Evolutionary conservation across 352 stramenopile genomes (phyloP).

Genomic region (Phytophthora idaei): DNA sequence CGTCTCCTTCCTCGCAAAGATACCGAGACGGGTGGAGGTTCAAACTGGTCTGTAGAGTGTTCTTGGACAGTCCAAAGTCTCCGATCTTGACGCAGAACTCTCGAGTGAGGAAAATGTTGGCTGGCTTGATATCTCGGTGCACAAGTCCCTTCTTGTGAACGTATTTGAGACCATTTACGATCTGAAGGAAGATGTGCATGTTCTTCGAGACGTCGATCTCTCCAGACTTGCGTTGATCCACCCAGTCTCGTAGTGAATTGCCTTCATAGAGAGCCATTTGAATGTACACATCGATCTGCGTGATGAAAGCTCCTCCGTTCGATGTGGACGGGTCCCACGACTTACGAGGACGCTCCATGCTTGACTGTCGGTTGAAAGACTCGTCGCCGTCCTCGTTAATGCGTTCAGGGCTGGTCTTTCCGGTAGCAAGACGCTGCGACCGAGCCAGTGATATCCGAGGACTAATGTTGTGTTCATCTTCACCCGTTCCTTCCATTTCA

Average conservation of each 20-base stretch:
- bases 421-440: slow-evolving; percentile 13
- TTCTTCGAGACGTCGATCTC: slow-evolving; percentile 52
- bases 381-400: slow-evolving; percentile 26
- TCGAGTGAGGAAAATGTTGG: slow-evolving; percentile 81
- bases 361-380: slow-evolving; percentile 16
- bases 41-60: slow-evolving; percentile 61
- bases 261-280: slow-evolving; percentile 95
- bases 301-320: slow-evolving; percentile 43
- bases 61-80: slow-evolving; percentile 83
- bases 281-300: slow-evolving; percentile 89
- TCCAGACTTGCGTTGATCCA: slow-evolving; percentile 52
- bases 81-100: slow-evolving; percentile 84
- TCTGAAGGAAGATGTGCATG: slow-evolving; percentile 75
- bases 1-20: slow-evolving; percentile 44
- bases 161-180: slow-evolving; percentile 77
- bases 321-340: slow-evolving; percentile 21
- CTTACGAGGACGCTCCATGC: slow-evolving; percentile 21
- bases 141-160: slow-evolving; percentile 77
- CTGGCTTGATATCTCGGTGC: slow-evolving; percentile 83
- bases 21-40: slow-evolving; percentile 64
- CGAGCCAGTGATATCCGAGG: slow-evolving; percentile 25
- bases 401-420: slow-evolving; percentile 18
- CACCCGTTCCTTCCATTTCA: slow-evolving; percentile 44
- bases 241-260: slow-evolving; percentile 86
- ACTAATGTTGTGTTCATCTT: slow-evolving; percentile 21